Evolutionary conservation across 2,329 filamentous ascomycete genomes (phyloP).

Genomic region (Orbilia ellipsospora): DNA sequence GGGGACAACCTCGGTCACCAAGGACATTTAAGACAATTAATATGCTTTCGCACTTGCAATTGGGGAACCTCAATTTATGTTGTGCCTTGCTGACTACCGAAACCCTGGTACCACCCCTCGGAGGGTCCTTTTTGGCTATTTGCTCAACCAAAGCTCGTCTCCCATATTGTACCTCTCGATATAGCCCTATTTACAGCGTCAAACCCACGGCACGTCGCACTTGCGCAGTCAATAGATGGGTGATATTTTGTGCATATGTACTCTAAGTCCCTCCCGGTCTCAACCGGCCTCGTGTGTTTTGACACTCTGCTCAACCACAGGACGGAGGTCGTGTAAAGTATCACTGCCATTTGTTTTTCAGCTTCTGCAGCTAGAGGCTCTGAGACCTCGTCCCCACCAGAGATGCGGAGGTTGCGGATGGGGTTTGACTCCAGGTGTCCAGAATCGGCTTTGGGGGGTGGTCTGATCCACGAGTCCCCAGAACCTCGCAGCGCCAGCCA

Average conservation of each 20-base stretch:
- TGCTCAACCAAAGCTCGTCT: conserved; percentile 49
- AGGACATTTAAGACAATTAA: neutral
- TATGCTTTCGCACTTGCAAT: conserved; percentile 28
- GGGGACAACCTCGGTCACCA: conserved; percentile 20
- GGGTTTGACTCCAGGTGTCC: conserved; percentile 18
- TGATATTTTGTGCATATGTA: too few species aligned
- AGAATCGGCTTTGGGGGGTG: conserved; percentile 31
- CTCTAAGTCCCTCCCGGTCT: neutral
- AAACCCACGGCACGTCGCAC: too few species aligned
- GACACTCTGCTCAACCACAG: neutral
- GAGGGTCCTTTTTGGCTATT: conserved; percentile 55
- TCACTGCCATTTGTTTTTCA: too few species aligned
- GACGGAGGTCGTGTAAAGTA: too few species aligned
- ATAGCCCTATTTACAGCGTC: conserved; percentile 33
- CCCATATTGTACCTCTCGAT: conserved; percentile 21
- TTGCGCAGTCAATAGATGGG: too few species aligned
- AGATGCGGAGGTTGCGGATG: conserved; percentile 50
- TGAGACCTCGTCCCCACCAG: neutral
- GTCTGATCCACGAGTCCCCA: conserved; percentile 29
- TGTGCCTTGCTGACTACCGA: conserved; percentile 42
- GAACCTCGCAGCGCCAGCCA: conserved; percentile 22
- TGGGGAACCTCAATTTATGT: conserved; percentile 23
- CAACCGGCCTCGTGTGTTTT: neutral
- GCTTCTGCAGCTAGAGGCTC: neutral
- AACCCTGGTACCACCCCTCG: conserved; percentile 52